Base-by-base conservation (phyloP, 345 rosid genomes). In the Brassica carinata region DNA sequence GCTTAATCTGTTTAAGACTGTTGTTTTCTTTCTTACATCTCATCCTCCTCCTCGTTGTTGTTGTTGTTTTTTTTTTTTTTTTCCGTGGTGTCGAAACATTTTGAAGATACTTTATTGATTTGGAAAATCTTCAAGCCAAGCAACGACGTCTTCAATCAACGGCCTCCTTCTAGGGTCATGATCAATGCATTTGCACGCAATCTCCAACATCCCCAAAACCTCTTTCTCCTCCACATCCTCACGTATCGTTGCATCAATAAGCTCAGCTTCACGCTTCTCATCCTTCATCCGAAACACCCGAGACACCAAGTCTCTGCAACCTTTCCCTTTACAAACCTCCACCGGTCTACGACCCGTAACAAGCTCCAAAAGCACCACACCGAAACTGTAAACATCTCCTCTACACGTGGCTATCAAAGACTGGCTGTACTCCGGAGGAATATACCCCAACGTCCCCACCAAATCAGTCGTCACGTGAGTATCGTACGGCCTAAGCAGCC, bases 381-480 rank as follows among this genome's bases (percentile, higher is more conserved):
- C 98, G 0, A 93, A 93, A 80, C 98, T 93, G 86, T 93, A 93
- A 77, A 96, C 97, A 71, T 93, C 98, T 33, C 98, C 99, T 82
- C 93, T 92, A 86, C 90, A 89, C 1, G 99, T 96, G 19, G 99
- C 99, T 0, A 87, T 90, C 84, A 90, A 74, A 1, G 94, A 84
- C 81, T 93, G 96, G 77, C 98, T 89, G 77, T 96, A 96, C 75
- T 96, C 99, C 0, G 98, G 99, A 64, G 98, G 99, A 64, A 96
- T 96, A 69, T 96, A 96, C 7, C 99, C 99, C 63, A 96, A 73
- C 0, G 99, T 96, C 11, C 99, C 99, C 10, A 96, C 99, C 84
- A 96, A 82, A 84, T 96, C 99, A 2, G 99, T 96, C 5, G 99
- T 93, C 45, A 96, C 97, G 23, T 96, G 99, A 53, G 99, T 91